These are phyloP conservation scores for Hypoxylon subgilvum DNA, from an alignment of 495 filamentous ascomycete species.

Conservation along the genomic window DNA sequence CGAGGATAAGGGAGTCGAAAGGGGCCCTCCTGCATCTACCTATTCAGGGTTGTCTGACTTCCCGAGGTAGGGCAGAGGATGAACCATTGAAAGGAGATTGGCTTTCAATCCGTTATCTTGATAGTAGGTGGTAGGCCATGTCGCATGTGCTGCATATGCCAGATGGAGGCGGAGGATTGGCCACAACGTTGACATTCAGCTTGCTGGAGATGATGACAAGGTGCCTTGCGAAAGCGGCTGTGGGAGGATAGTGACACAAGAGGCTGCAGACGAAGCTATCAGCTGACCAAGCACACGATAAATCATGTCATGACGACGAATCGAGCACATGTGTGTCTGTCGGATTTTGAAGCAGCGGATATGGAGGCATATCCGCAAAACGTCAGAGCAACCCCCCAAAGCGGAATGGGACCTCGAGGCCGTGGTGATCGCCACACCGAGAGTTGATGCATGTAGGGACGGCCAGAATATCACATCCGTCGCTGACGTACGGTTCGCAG, in stretches of 20 bases:
- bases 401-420: not conserved
- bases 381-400: constrained; percentile 15
- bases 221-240: constrained; percentile 21
- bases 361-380: constrained; percentile 30
- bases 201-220: not conserved
- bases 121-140: constrained; percentile 29
- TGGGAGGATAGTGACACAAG: constrained; percentile 32
- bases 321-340: not conserved
- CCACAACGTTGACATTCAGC: constrained; percentile 24
- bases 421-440: too few species aligned
- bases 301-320: constrained; percentile 22
- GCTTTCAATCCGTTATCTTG: constrained; percentile 31
- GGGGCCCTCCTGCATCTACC: constrained; percentile 9
- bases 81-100: constrained; percentile 23
- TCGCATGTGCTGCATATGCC: constrained; percentile 40
- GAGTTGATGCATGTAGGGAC: too few species aligned
- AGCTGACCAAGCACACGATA: constrained; percentile 27
- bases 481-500: constrained; percentile 1
- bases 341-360: constrained; percentile 11
- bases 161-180: constrained; percentile 26
- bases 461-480: not conserved
- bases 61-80: constrained; percentile 12
- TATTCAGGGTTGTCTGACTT: constrained; percentile 14
- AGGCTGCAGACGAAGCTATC: constrained; percentile 36
- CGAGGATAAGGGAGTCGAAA: constrained; percentile 11